Conservation (phyloP, 345 rosid species). For the Eucalyptus leucophloia region DNA sequence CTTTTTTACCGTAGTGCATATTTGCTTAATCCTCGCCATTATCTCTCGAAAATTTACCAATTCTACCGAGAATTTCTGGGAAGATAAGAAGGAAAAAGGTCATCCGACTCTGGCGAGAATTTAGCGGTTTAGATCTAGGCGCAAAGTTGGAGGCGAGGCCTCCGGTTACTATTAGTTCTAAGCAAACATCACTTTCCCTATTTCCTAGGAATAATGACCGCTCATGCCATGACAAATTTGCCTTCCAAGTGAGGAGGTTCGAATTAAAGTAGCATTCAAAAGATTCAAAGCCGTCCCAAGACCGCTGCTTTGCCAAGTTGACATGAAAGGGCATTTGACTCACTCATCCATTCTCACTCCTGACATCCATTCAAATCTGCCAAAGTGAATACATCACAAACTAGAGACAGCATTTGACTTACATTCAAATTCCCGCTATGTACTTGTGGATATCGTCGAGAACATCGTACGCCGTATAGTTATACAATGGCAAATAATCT, state of each 20-base stretch:
- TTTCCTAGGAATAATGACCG: not conserved
- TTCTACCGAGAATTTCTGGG: not conserved
- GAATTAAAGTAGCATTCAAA: not conserved
- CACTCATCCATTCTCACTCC: not conserved
- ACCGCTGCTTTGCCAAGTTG: not conserved
- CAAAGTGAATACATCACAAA: not conserved
- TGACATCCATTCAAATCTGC: not conserved
- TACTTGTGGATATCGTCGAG: not conserved
- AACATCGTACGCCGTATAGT: not conserved
- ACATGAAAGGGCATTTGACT: not conserved
- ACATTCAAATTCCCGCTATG: not conserved
- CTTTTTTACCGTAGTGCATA: not conserved
- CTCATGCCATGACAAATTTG: not conserved
- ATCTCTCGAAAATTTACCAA: not conserved
- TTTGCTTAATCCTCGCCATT: not conserved
- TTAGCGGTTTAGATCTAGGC: not conserved
- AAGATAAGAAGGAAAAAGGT: not conserved
- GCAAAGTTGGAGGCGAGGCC: not conserved
- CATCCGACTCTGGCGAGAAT: not conserved
- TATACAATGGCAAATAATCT: not conserved
- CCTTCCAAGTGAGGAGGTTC: not conserved
- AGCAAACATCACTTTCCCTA: not conserved
- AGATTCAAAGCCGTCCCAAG: not conserved
- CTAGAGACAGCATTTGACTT: not conserved
- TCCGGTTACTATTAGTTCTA: not conserved